A percentile compares a stretch with the other conserved stretches of the same genome.
These are phyloP conservation scores for Trametes elegans DNA, from an alignment of 768 basidiomycete species.

Conservation along the genomic window DNA sequence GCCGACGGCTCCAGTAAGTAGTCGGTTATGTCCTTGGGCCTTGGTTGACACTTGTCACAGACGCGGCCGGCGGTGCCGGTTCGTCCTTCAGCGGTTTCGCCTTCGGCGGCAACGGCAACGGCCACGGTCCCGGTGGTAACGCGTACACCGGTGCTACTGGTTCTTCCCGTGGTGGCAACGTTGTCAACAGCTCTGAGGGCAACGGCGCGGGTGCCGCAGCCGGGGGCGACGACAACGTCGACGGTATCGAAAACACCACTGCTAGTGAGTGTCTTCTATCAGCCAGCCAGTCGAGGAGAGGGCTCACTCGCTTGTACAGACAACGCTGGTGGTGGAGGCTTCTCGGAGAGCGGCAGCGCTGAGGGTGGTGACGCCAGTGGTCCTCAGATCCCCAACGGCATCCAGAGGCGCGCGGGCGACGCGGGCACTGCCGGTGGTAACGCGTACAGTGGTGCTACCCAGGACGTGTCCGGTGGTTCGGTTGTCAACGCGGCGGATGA, in stretches of 20 bases:
- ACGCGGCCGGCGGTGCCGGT: constrained; percentile 17
- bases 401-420: constrained; percentile 18
- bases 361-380: constrained; percentile 15
- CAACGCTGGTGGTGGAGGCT: constrained; percentile 15
- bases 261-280: constrained; percentile 3
- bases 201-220: neutral
- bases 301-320: neutral
- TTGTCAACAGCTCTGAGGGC: constrained; percentile 6
- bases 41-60: constrained; percentile 1
- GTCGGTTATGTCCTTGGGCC: neutral
- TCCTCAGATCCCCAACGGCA: neutral
- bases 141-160: constrained; percentile 21
- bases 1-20: constrained; percentile 22
- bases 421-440: constrained; percentile 23
- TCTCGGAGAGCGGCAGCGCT: constrained; percentile 20
- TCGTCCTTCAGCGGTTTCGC: constrained; percentile 20
- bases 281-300: too few species aligned
- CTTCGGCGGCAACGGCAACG: constrained; percentile 21
- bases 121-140: constrained; percentile 22
- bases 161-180: constrained; percentile 16
- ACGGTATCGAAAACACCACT: constrained; percentile 14
- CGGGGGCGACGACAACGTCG: neutral
- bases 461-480: constrained; percentile 18
- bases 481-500: constrained; percentile 16
- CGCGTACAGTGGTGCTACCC: constrained; percentile 23